Evolutionary conservation across 306 rosid genomes (phyloP).

Genomic region (Chamaecrista fasciculata): DNA sequence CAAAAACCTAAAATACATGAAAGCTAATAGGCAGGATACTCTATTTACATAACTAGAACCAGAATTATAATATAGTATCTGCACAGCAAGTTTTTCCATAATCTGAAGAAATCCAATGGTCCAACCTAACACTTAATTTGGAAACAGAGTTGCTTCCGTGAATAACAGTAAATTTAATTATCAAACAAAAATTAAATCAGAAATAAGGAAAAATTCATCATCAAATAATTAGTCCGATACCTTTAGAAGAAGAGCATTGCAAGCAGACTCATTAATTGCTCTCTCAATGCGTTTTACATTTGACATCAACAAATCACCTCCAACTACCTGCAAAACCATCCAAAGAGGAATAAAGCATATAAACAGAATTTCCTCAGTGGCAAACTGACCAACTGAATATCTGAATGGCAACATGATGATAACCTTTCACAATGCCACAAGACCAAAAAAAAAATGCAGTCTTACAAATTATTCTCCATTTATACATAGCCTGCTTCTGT

Average conservation of each 20-base stretch:
- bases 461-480: background rate
- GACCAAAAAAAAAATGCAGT: background rate
- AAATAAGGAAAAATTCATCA: background rate
- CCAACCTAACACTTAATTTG: conserved; percentile 12
- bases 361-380: conserved; percentile 24
- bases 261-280: conserved; percentile 72
- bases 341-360: conserved; percentile 19
- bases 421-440: background rate
- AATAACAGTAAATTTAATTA: background rate
- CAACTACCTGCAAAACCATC: conserved; percentile 74
- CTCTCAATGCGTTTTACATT: conserved; percentile 76
- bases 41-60: conserved; percentile 5
- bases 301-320: conserved; percentile 85
- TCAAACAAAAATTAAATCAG: background rate
- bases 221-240: conserved; percentile 43
- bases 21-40: no score
- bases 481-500: background rate
- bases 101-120: conserved; percentile 10
- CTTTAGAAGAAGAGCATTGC: conserved; percentile 89
- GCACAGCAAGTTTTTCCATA: conserved; percentile 1
- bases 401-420: conserved; percentile 8
- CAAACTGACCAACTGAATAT: conserved; percentile 19
- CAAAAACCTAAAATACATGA: conserved; percentile 11
- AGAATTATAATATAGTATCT: conserved; percentile 10
- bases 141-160: conserved; percentile 20